phyloP scores from a whole-genome alignment of 1,139 yeast genomes.

The Protomyces macrosporus region DNA sequence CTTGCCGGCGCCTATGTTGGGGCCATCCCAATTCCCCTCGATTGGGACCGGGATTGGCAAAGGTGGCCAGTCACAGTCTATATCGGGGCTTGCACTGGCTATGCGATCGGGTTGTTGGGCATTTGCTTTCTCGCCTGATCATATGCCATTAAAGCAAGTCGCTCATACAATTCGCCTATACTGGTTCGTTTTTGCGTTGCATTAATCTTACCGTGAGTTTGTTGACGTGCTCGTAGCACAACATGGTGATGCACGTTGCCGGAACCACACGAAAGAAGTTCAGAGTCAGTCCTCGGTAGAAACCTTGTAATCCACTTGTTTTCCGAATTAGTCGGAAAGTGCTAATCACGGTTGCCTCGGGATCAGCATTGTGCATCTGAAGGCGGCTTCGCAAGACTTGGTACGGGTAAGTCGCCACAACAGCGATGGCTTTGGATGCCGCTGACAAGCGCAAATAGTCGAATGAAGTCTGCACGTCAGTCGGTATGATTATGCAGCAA shows the following conservation, averaged over 20 bases:
- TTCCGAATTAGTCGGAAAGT: constrained; percentile 40
- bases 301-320: constrained; percentile 53
- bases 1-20: constrained; percentile 86
- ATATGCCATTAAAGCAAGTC: not conserved
- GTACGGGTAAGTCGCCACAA: constrained; percentile 69
- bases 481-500: constrained; percentile 6
- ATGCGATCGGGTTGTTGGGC: constrained; percentile 49
- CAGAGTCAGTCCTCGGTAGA: constrained; percentile 78
- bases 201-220: not conserved
- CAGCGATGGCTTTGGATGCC: constrained; percentile 62
- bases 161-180: not conserved
- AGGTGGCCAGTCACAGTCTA: constrained; percentile 90
- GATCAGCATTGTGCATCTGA: constrained; percentile 48
- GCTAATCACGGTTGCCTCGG: constrained; percentile 36
- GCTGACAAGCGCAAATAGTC: constrained; percentile 66
- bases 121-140: constrained; percentile 29
- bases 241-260: constrained; percentile 73
- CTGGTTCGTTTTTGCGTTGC: not conserved
- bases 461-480: constrained; percentile 40
- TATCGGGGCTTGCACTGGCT: constrained; percentile 73
- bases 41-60: constrained; percentile 99
- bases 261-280: constrained; percentile 79
- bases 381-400: constrained; percentile 76
- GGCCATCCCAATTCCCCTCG: constrained; percentile 87
- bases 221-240: constrained; percentile 57